Conservation (phyloP, 1,139 yeast species). For the Hemisphaericaspora lyxosophila region DNA sequence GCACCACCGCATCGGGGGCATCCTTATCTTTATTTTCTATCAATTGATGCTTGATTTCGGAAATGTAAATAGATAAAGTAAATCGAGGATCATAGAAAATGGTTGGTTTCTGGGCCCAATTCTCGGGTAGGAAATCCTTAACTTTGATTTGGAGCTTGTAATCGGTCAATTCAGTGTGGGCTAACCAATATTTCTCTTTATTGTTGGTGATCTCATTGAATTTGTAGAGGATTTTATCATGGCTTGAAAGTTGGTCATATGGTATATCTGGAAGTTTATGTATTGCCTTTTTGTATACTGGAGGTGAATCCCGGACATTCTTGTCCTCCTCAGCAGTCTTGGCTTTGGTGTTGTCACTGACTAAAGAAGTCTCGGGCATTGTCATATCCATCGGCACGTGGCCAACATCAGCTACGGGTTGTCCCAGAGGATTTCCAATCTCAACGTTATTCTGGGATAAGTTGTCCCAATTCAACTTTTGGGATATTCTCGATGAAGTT, state of each 20-base stretch:
- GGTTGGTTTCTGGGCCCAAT: constrained; percentile 17
- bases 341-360: too few species aligned
- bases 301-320: too few species aligned
- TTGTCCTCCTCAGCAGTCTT: constrained; percentile 1
- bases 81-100: constrained; percentile 25
- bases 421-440: too few species aligned
- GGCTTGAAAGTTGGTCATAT: constrained; percentile 17
- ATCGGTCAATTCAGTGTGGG: constrained; percentile 29
- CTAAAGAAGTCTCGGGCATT: too few species aligned
- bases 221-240: constrained; percentile 21
- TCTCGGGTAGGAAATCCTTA: constrained; percentile 20
- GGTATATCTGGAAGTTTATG: constrained; percentile 19
- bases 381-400: too few species aligned
- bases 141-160: constrained; percentile 22
- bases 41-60: constrained; percentile 17
- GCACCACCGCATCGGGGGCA: constrained; percentile 25
- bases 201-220: constrained; percentile 15
- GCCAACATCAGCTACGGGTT: too few species aligned
- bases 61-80: constrained; percentile 22
- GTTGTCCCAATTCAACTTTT: constrained; percentile 2
- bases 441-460: too few species aligned
- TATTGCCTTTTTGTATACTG: constrained; percentile 11
- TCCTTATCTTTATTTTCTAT: constrained; percentile 15
- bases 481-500: constrained; percentile 9
- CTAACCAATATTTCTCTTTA: constrained; percentile 28